phyloP scores from a whole-genome alignment of 805 yeast genomes.

The Candida maris region DNA sequence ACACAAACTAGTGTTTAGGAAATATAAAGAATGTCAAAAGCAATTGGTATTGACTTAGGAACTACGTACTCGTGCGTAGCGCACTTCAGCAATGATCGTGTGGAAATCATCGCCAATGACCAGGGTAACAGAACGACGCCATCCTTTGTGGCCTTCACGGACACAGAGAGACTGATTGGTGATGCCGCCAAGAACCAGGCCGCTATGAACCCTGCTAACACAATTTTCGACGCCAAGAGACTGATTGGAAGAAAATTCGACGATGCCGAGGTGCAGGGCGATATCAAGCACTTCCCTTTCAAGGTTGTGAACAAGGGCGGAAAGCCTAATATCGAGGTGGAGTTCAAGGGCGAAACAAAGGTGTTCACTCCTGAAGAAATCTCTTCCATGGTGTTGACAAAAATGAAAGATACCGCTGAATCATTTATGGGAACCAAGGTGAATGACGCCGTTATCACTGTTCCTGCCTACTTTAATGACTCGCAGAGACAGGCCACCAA shows the following conservation, averaged over 20 bases:
- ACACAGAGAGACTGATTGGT: slow-evolving; percentile 88
- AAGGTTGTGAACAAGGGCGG: slow-evolving; percentile 68
- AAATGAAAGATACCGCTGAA: slow-evolving; percentile 90
- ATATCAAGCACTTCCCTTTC: slow-evolving; percentile 84
- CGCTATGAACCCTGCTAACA: slow-evolving; percentile 85
- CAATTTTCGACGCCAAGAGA: slow-evolving; percentile 89
- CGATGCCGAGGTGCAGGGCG: slow-evolving; percentile 79
- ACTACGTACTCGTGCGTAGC: slow-evolving; percentile 95
- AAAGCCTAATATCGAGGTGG: slow-evolving; percentile 81
- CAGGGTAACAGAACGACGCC: slow-evolving; percentile 99
- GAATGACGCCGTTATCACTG: slow-evolving; percentile 91
- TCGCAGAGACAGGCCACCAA: slow-evolving; percentile 98
- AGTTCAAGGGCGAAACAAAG: slow-evolving; percentile 81
- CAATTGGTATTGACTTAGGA: slow-evolving; percentile 77
- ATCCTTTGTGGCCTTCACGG: slow-evolving; percentile 92
- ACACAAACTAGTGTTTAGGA: background rate
- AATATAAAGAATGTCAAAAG: slow-evolving; percentile 30
- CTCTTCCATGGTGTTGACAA: slow-evolving; percentile 85
- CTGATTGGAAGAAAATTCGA: slow-evolving; percentile 84
- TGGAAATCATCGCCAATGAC: slow-evolving; percentile 94
- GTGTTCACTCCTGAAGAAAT: slow-evolving; percentile 92
- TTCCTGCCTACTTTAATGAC: slow-evolving; percentile 96
- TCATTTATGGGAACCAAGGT: slow-evolving; percentile 80
- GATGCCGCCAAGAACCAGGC: slow-evolving; percentile 98
- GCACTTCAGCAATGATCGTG: slow-evolving; percentile 84